Conservation (phyloP, 768 basidiomycete species). For the Tylopilus intermedius region DNA sequence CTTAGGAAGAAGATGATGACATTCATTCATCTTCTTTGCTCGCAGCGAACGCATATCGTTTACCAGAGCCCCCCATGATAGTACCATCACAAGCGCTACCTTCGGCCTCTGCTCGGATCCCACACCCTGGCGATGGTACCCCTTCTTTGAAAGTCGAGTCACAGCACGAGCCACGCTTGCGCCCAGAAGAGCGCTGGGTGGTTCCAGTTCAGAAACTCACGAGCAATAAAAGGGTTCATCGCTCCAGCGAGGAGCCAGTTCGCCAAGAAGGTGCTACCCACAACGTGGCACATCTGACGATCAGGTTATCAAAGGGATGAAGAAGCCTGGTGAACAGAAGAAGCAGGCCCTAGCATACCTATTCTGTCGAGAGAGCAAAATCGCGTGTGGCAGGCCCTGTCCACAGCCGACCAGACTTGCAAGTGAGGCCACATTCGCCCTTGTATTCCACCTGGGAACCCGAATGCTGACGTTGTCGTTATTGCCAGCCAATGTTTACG, state of each 20-base stretch:
- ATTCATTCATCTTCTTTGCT: constrained; percentile 18
- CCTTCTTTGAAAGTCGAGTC: constrained; percentile 12
- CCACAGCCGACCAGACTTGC: constrained; percentile 38
- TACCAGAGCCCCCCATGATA: constrained; percentile 21
- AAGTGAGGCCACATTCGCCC: constrained; percentile 34
- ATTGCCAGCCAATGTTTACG: constrained; percentile 42
- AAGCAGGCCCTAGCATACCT: constrained; percentile 45
- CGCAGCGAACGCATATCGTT: constrained; percentile 15
- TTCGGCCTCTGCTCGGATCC: constrained; percentile 12
- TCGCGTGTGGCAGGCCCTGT: constrained; percentile 44
- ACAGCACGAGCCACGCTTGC: constrained; percentile 20
- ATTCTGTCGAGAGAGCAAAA: constrained; percentile 49
- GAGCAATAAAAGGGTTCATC: constrained; percentile 28
- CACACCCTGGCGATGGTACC: constrained; percentile 11
- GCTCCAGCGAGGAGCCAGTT: constrained; percentile 24
- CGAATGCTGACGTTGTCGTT: constrained; percentile 20
- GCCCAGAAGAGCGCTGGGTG: constrained; percentile 23
- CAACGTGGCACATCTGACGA: constrained; percentile 34
- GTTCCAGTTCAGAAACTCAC: constrained; percentile 18
- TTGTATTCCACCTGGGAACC: constrained; percentile 3
- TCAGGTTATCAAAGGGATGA: constrained; percentile 27
- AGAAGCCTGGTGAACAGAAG: constrained; percentile 36
- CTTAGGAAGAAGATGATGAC: constrained; percentile 26
- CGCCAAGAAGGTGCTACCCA: constrained; percentile 25
- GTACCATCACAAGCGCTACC: constrained; percentile 21